Evolutionary conservation across 2,329 filamentous ascomycete species (phyloP), one percentile per base, ranked within the genome.

Genomic region (Xylariaceae sp.): DNA sequence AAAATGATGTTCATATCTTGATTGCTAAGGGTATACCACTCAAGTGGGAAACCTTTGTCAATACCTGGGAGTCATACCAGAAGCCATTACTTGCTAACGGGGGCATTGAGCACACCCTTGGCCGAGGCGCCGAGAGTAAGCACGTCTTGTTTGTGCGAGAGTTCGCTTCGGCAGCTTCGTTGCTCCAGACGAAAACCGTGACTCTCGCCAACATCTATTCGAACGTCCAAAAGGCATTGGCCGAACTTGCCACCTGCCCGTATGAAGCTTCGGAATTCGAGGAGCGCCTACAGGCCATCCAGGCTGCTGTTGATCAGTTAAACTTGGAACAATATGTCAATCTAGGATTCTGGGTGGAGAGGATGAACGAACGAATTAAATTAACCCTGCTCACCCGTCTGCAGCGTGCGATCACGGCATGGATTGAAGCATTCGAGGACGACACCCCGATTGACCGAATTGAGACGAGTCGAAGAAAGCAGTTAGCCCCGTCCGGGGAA

Each of bases 291-390:
- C 90, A 96, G 70, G 85, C 85, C 0, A 92, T 99, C 52, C 95
- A 99, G 72, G 88, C 89, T 52, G 89, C 92, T 18, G 93, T 99
- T 40, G 96, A 99, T 78, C 93, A 97, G 76, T 83, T 99, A 50
- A 98, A 98, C 67, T 76, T 99, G 54, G 93, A 99, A 71, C 93
- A 95, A 68, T 99, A 96, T 65, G 89, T 95, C 56, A 99, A 99
- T 66, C 83, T 99, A 45, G 84, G 88, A 18, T 89, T 87, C 65
- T 99, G 95, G 93, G 95, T 99, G 10, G 82, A 87, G 32, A 85
- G 89, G 56, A 86, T 96, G 78, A 99, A 99, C 70, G 77, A 84
- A 44, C 89, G 91, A 66, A 92, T 99, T 54, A 91, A 96, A 71
- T 77, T 81, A 0, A 89, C 90, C 48, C 80, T 99, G 19, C 83